Evolutionary conservation across 768 basidiomycete species (phyloP).

Genomic region (Pleurotus tuoliensis): DNA sequence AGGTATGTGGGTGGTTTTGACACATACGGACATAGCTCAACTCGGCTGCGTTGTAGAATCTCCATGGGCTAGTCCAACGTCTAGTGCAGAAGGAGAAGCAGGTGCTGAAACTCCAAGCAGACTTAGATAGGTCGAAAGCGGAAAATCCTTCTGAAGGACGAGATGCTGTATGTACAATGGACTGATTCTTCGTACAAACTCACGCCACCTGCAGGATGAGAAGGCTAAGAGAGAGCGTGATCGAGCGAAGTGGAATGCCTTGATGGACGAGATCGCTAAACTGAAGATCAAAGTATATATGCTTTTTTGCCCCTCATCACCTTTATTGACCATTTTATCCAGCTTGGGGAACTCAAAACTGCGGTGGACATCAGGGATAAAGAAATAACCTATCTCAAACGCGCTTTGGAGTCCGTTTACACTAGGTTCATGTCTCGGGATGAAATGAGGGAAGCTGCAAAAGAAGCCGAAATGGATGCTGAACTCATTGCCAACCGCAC

Average conservation of each 20-base stretch:
- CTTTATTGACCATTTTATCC: not conserved
- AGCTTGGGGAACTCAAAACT: slow-evolving; percentile 56
- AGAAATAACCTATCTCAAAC: slow-evolving; percentile 72
- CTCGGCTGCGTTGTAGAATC: slow-evolving; percentile 36
- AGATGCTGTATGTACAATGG: slow-evolving; percentile 52
- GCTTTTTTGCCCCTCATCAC: slow-evolving; percentile 8
- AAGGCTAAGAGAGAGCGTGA: slow-evolving; percentile 75
- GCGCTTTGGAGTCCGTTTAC: slow-evolving; percentile 85
- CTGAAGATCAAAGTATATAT: slow-evolving; percentile 69
- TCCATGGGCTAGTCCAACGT: slow-evolving; percentile 74
- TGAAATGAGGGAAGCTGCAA: slow-evolving; percentile 43
- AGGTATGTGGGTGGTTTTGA: slow-evolving; percentile 34
- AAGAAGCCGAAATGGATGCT: slow-evolving; percentile 55
- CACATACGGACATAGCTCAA: not conserved
- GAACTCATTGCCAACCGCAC: slow-evolving; percentile 65
- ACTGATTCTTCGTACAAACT: not conserved
- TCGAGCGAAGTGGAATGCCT: slow-evolving; percentile 61
- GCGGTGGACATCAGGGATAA: slow-evolving; percentile 56
- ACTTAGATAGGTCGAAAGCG: slow-evolving; percentile 60
- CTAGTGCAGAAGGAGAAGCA: slow-evolving; percentile 85
- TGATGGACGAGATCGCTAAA: slow-evolving; percentile 72
- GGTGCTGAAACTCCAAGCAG: slow-evolving; percentile 66
- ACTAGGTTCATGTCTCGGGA: slow-evolving; percentile 65
- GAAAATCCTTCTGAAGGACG: slow-evolving; percentile 53
- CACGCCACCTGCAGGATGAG: slow-evolving; percentile 49